Conservation (phyloP, 495 filamentous ascomycete genomes). For the Pseudomonodictys pantanalensis region DNA sequence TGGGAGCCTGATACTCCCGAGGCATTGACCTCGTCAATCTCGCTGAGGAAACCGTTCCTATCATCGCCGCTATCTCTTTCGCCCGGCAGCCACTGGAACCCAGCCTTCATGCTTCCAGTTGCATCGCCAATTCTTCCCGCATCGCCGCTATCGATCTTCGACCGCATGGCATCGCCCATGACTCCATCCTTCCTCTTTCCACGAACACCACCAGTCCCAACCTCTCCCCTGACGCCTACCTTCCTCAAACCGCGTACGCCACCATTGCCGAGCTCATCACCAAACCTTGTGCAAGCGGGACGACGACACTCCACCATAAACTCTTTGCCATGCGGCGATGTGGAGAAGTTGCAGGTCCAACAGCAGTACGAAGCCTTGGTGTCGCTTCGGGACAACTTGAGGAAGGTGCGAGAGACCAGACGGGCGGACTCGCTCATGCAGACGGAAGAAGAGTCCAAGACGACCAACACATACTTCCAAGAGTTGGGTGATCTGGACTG, state of each 20-base stretch:
- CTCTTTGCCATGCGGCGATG: neutral
- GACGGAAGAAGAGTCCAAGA: too few species aligned
- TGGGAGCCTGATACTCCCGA: constrained; percentile 3
- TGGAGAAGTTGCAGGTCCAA: neutral
- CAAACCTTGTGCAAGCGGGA: neutral
- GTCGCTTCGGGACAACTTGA: neutral
- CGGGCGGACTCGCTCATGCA: too few species aligned
- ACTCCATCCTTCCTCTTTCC: neutral
- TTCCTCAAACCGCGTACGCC: neutral
- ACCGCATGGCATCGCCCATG: neutral
- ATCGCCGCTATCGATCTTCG: neutral
- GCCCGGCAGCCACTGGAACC: too few species aligned
- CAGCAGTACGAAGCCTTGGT: neutral
- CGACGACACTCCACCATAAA: neutral
- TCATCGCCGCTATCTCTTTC: too few species aligned
- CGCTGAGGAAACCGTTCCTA: neutral
- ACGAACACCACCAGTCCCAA: neutral
- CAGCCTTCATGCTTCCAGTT: neutral
- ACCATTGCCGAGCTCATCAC: neutral
- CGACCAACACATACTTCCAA: too few species aligned
- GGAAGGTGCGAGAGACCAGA: too few species aligned
- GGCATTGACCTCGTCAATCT: neutral
- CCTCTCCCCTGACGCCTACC: too few species aligned
- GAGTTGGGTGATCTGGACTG: too few species aligned
- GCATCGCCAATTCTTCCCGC: neutral